Conservation (phyloP, 148 eudicot genomes). For the Rhododendron simsii region DNA sequence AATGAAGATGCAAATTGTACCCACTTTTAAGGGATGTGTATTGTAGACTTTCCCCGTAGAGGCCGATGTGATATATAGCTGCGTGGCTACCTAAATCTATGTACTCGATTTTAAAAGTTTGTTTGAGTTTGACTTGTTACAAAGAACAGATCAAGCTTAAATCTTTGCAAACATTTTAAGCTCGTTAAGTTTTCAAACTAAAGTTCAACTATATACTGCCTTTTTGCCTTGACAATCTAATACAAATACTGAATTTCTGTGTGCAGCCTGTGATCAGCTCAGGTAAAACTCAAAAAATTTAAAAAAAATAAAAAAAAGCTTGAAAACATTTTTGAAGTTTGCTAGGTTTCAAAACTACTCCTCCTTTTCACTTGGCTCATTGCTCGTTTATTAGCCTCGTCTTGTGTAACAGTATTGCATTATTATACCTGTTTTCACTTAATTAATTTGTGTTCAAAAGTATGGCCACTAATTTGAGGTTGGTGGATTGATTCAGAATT, state of each 20-base stretch:
- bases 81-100: neutral
- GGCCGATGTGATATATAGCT: neutral
- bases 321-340: neutral
- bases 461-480: neutral
- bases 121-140: neutral
- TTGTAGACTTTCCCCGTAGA: too few species aligned
- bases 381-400: neutral
- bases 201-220: neutral
- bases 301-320: neutral
- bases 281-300: neutral
- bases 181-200: neutral
- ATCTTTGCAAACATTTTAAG: neutral
- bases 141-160: neutral
- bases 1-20: too few species aligned
- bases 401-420: neutral
- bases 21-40: too few species aligned
- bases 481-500: neutral
- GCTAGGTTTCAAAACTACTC: neutral
- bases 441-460: neutral
- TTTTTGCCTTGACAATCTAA: neutral
- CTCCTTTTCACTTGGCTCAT: neutral
- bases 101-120: neutral
- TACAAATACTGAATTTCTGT: neutral
- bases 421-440: neutral
- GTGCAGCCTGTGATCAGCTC: neutral